Base-by-base conservation (phyloP, 192 early-diverging fungal genomes). In the Rhizophagus sp. region DNA sequence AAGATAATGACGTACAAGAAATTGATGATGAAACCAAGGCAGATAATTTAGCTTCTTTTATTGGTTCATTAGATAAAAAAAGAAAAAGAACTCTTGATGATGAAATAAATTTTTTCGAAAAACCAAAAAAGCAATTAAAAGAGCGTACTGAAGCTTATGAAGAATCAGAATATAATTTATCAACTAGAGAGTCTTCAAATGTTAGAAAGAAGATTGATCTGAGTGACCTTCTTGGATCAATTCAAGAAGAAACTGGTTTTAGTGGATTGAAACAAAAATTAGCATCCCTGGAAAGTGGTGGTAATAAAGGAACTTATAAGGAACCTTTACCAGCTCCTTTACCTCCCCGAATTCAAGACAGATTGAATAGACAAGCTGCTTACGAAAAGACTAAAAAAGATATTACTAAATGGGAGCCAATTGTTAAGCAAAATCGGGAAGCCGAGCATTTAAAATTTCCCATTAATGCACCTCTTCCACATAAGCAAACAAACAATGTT, bases 391-490 rank as follows among this genome's bases (percentile, higher is more conserved):
- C 94, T 44, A 96, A 95, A 71, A 93, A 94, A 76, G 91, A 93
- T 13, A 84, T 99, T 13, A 83, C 88, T 6, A 94, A 96, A 79
- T 99, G 98, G 98, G 86, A 93, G 62, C 83, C 91, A 22, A 85
- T 95, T 3, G 92, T 98, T 3, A 88, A 94, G 68, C 86, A 92
- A 79, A 97, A 97, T 84, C 89, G 96, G 61, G 88, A 93, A 67
- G 92, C 95, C 8, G 95, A 95, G 39, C 94, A 95, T 83, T 81
- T 99, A 57, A 83, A 88, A 62, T 97, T 99, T 82, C 90, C 91
- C 1, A 80, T 90, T 84, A 85, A 86, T 62, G 82, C 73, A 25
- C 72, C 83, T 25, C 78, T 85, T 4, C 15, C 82, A 4, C 76
- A 84, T n/a, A 64, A 76, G 11, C 68, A 81, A 25, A 88, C 92